Percentiles rank a stretch among this genome's conserved stretches.
Evolutionary conservation across 768 basidiomycete genomes (phyloP).

Genomic region (Lactarius deliciosus): DNA sequence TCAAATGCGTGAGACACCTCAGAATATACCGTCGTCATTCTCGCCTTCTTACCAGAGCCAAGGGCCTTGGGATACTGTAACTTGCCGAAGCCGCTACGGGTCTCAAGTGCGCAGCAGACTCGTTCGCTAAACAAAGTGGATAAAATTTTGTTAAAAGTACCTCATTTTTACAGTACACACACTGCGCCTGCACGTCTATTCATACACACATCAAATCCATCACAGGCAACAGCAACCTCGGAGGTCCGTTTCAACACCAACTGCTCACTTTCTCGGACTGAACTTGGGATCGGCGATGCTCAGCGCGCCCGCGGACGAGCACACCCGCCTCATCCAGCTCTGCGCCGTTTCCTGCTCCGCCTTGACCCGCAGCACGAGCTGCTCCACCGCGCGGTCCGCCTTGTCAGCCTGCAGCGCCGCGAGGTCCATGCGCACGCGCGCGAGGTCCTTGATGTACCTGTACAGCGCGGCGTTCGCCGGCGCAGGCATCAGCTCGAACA

Average conservation of each 20-base stretch:
- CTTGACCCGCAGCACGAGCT: conserved; percentile 9
- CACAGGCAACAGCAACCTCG: too few species aligned
- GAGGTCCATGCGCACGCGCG: conserved; percentile 13
- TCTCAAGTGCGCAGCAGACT: too few species aligned
- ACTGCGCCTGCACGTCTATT: too few species aligned
- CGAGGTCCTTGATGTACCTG: conserved; percentile 23
- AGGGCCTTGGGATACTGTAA: too few species aligned
- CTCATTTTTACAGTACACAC: too few species aligned
- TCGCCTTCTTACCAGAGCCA: too few species aligned
- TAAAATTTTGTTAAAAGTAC: too few species aligned
- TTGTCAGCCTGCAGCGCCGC: not conserved
- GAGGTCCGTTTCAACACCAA: not conserved
- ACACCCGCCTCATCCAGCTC: conserved; percentile 17
- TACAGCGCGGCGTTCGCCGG: conserved; percentile 15
- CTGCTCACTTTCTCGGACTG: conserved; percentile 15
- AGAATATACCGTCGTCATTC: too few species aligned
- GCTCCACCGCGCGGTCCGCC: not conserved
- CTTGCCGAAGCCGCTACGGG: too few species aligned
- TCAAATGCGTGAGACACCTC: too few species aligned
- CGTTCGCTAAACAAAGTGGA: too few species aligned
- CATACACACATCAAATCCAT: too few species aligned
- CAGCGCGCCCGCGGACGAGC: conserved; percentile 15
- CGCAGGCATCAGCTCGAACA: conserved; percentile 13
- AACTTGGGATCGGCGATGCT: conserved; percentile 22
- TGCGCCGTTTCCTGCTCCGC: conserved; percentile 15